A percentile compares a stretch with the other conserved stretches of the same genome.
These are phyloP conservation scores for Nevesoporus exiguus DNA, from an alignment of 768 basidiomycete genomes.

Conservation along the genomic window DNA sequence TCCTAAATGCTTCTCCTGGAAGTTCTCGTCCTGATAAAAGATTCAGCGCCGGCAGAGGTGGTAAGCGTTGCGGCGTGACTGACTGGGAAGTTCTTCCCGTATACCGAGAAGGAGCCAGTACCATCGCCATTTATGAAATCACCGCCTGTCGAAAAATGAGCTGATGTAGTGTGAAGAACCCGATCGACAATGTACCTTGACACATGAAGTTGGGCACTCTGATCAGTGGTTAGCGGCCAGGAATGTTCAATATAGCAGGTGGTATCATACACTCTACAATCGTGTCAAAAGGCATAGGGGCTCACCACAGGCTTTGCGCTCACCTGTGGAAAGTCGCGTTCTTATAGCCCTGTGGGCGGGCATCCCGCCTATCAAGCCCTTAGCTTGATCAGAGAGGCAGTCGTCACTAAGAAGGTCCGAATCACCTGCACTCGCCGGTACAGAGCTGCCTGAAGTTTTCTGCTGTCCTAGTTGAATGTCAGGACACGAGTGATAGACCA, in stretches of 20 bases:
- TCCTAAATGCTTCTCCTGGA: constrained; percentile 80
- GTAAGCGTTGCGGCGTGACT: constrained; percentile 16
- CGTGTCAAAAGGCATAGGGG: constrained; percentile 9
- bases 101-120: constrained; percentile 95
- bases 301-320: constrained; percentile 19
- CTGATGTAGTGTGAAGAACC: neutral
- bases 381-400: constrained; percentile 12
- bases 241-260: neutral
- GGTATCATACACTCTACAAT: constrained; percentile 61
- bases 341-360: constrained; percentile 89
- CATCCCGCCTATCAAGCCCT: constrained; percentile 41
- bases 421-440: constrained; percentile 92
- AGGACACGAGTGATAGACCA: constrained; percentile 1
- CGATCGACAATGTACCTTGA: constrained; percentile 52
- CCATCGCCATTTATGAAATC: constrained; percentile 95
- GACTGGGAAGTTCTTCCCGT: constrained; percentile 91
- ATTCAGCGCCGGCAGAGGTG: neutral
- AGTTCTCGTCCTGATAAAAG: constrained; percentile 81
- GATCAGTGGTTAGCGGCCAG: constrained; percentile 8
- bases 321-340: constrained; percentile 89
- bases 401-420: neutral
- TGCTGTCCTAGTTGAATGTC: constrained; percentile 62
- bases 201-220: constrained; percentile 96
- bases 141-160: constrained; percentile 53
- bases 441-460: constrained; percentile 98